Base-by-base conservation (phyloP, 257 asterid genomes). In the Solanum infundibuliforme region DNA sequence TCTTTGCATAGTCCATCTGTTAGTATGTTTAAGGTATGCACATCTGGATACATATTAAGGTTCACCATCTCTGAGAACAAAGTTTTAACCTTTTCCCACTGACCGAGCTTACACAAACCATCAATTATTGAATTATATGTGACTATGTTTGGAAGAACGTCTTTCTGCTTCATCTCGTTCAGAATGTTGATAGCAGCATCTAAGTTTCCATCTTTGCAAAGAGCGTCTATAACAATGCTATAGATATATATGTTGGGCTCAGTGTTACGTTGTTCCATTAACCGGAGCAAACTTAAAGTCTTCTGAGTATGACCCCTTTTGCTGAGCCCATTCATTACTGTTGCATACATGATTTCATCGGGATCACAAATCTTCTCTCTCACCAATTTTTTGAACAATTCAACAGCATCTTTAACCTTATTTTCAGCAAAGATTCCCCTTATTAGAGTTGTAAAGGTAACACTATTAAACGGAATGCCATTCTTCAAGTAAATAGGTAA, bases 391-490 rank as follows among this genome's bases (percentile, higher is more conserved):
- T 68, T 27, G 21, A 68, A 68, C 75, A 68, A 68, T 29, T 68
- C 75, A 68, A 68, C 75, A 5, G 75, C 75, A 27, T 68, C 36
- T 68, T 68, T 68, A 8, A 68, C 21, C 36, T 68, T 68, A 13
- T 68, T 29, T 68, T 68, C 36, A 29, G 75, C 36, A 29, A 68
- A 68, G 0, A 27, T 1, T 29, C 75, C 36, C 36, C 75, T 68
- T 0, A 68, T 27, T 12, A 68, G 36, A 7, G 36, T 29, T 1
- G 8, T 68, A 68, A 68, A 68, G 36, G 36, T 68, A 5, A 68
- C 9, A 6, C 0, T 2, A 68, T 29, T 0, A 68, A 68, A 68
- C 0, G 76, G 0, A 29, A 69, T 0, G 0, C 38, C 76, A 69
- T 1, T 69, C 38, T 69, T 69, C 0, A 69, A 14, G 38, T 69